Percentiles rank a stretch among this genome's conserved stretches.
These are phyloP conservation scores for Otatea glauca DNA, from an alignment of 176 grass and related monocot genomes.

Conservation along the genomic window DNA sequence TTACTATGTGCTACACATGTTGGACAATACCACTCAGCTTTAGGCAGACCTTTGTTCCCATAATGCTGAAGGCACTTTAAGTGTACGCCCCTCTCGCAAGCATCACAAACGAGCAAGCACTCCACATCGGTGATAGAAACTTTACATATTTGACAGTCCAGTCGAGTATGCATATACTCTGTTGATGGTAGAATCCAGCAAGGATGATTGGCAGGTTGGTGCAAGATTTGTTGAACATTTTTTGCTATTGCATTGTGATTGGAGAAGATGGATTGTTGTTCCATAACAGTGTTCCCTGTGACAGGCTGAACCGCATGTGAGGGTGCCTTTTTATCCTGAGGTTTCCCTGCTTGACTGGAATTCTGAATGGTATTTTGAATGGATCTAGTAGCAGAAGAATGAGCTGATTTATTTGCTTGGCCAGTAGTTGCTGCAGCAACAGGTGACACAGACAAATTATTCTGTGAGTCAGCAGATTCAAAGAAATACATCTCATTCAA, in stretches of 20 bases:
- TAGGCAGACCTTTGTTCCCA: conserved; percentile 53
- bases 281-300: conserved; percentile 42
- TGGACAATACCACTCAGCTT: conserved; percentile 75
- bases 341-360: conserved; percentile 35
- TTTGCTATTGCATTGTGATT: conserved; percentile 60
- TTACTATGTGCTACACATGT: conserved; percentile 56
- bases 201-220: conserved; percentile 44
- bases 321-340: conserved; percentile 43
- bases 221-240: conserved; percentile 50
- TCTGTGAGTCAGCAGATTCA: conserved; percentile 20
- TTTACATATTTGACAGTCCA: conserved; percentile 73
- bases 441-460: conserved; percentile 31
- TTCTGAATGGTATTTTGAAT: conserved; percentile 25
- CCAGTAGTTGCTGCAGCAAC: conserved; percentile 40
- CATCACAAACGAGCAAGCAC: conserved; percentile 81
- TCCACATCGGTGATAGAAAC: conserved; percentile 44
- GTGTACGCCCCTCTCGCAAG: conserved; percentile 70
- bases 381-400: conserved; percentile 42
- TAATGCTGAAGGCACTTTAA: conserved; percentile 63
- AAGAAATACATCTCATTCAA: conserved; percentile 9
- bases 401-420: conserved; percentile 46
- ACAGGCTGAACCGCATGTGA: conserved; percentile 30
- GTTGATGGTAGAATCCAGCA: conserved; percentile 65
- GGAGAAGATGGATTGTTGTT: conserved; percentile 47
- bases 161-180: conserved; percentile 61